Evolutionary conservation across 305 asterid genomes (phyloP), one percentile per base, ranked within the genome.

Genomic region (Fraxinus angustifolia): DNA sequence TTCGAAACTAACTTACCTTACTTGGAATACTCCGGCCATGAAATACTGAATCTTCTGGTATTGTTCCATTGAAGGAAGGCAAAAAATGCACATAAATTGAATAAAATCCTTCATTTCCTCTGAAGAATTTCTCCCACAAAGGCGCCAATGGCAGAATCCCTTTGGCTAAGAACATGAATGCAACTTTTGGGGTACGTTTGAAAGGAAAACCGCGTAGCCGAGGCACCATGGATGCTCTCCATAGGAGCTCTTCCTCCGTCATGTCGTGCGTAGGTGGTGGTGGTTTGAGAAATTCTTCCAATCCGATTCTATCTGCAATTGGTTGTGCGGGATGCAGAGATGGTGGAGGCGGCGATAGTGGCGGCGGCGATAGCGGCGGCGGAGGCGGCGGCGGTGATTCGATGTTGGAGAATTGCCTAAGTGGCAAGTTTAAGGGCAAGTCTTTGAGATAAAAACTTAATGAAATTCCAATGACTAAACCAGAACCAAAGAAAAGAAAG

Each of bases 221-320:
- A 0, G 98, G 91, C 73, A 86, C 84, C 92, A 91, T 88, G 3
- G 95, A 90, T 60, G 98, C 98, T 79, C 92, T 86, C 96, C 93
- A 89, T 0, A 91, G 83, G 82, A 94, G 77, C 77, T 92, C 96
- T 26, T 88, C 88, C 1, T 93, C 97, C 1, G 70, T 91, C 97
- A 94, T 91, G 28, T 87, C 88, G 72, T 94, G 97, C 87, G 78
- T 85, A 50, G 79, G 60, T 0, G 73, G 42, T 4, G 90, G 87
- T 3, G 85, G 82, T 79, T 80, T 77, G 0, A 87, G 80, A 58
- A 48, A 91, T 0, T 87, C 92, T 12, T 12, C 53, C 50, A 80
- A 81, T 23, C 89, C 91, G 8, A 34, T 26, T 71, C 78, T 8
- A 3, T 71, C 19, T 0, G 6, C 0, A 33, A 17, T 19, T n/a